Percentiles rank a stretch among this genome's conserved stretches.
phyloP scores from a whole-genome alignment of 306 rosid genomes.

The Adenanthera pavonina region DNA sequence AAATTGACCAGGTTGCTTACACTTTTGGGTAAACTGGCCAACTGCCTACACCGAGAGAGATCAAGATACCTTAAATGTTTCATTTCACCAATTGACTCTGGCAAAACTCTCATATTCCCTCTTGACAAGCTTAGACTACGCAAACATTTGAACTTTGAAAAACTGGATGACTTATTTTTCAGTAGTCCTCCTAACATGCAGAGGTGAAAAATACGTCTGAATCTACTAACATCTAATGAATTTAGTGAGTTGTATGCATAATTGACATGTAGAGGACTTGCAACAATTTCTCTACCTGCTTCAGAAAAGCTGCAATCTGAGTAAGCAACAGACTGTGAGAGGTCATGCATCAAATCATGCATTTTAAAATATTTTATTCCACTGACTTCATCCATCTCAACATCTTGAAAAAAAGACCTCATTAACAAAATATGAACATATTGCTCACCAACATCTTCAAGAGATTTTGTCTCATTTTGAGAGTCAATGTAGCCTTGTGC shows the following conservation, averaged over 20 bases:
- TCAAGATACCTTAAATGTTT: slow-evolving; percentile 26
- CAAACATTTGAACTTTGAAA: not conserved
- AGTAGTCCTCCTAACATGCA: not conserved
- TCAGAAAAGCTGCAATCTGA: not conserved
- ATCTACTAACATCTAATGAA: not conserved
- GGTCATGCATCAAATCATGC: slow-evolving; percentile 3
- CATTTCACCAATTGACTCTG: not conserved
- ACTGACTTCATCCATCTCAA: not conserved
- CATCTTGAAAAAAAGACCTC: not conserved
- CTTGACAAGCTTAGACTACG: not conserved
- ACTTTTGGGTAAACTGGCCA: too few relatives aligned
- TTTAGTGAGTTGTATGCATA: not conserved
- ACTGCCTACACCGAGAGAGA: too few relatives aligned
- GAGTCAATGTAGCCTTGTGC: not conserved
- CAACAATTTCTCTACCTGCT: not conserved
- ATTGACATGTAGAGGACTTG: not conserved
- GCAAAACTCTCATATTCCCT: not conserved
- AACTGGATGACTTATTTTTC: not conserved
- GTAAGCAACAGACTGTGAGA: not conserved
- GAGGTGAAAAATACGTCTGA: not conserved
- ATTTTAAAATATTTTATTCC: not conserved
- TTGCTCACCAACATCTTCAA: not conserved
- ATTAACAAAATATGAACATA: not conserved
- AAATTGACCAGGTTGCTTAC: too few relatives aligned
- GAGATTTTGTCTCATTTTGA: not conserved